Conservation (phyloP, 345 rosid genomes). For the Lagerstroemia speciosa region DNA sequence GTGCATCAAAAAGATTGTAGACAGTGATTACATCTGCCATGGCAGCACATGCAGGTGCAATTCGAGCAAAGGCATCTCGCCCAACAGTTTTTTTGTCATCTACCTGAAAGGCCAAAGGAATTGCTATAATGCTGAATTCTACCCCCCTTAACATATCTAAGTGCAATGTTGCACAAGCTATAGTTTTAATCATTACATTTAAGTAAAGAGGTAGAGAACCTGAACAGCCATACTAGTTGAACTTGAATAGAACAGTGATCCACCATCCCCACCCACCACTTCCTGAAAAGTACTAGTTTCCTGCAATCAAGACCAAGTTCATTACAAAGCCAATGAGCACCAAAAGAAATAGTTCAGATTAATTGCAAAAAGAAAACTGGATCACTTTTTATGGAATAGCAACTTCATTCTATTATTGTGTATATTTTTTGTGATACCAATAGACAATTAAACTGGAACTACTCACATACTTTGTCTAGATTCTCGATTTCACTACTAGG, state of each 20-base stretch:
- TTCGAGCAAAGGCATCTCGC: constrained; percentile 77
- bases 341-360: neutral
- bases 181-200: neutral
- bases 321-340: constrained; percentile 11
- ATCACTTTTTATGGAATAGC: neutral
- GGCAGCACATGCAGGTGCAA: constrained; percentile 77
- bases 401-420: neutral
- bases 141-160: neutral
- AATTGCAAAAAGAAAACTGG: neutral
- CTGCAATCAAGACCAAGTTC: constrained; percentile 27
- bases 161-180: neutral
- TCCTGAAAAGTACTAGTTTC: constrained; percentile 42
- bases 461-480: constrained; percentile 27
- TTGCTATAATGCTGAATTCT: neutral
- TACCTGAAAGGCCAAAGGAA: constrained; percentile 34
- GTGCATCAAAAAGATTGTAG: constrained; percentile 82
- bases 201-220: constrained; percentile 29
- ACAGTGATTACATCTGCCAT: constrained; percentile 79
- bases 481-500: constrained; percentile 45
- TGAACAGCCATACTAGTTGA: constrained; percentile 78
- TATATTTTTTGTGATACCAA: neutral
- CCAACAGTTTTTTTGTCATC: constrained; percentile 74
- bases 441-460: neutral
- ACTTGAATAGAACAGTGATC: constrained; percentile 69
- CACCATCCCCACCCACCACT: constrained; percentile 63